Conservation (phyloP, 1,284 basidiomycete genomes). For the Rhodotorula glutinis region DNA sequence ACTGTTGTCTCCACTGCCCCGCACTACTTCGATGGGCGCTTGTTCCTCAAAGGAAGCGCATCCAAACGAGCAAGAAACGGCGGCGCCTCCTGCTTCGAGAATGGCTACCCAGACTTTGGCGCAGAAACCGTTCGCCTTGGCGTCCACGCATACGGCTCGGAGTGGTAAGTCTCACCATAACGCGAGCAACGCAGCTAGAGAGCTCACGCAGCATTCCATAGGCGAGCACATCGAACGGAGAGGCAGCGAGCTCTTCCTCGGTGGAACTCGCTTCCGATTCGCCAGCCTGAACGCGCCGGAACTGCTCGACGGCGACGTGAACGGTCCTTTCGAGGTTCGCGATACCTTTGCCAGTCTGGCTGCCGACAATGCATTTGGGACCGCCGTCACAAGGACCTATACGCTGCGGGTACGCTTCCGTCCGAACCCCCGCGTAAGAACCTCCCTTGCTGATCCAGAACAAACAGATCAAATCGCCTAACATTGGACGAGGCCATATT, state of each 20-base stretch:
- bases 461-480: slow-evolving; percentile 36
- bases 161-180: background rate
- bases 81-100: background rate
- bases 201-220: background rate
- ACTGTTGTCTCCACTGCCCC: too few species aligned
- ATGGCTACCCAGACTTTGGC: background rate
- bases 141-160: background rate
- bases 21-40: slow-evolving; percentile 19
- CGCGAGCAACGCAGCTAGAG: too few species aligned
- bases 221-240: slow-evolving; percentile 22
- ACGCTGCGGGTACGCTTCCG: slow-evolving; percentile 35
- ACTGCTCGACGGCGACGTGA: slow-evolving; percentile 40
- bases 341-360: slow-evolving; percentile 36
- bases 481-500: slow-evolving; percentile 43
- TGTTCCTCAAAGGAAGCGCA: slow-evolving; percentile 15
- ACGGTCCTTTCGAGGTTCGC: slow-evolving; percentile 35
- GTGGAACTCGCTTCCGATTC: slow-evolving; percentile 29
- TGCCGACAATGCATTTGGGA: slow-evolving; percentile 31
- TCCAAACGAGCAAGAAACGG: background rate
- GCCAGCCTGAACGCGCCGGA: slow-evolving; percentile 42
- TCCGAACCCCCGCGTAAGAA: background rate
- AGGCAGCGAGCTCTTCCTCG: slow-evolving; percentile 26
- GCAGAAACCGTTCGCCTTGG: slow-evolving; percentile 1
- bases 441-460: background rate
- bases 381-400: slow-evolving; percentile 43